phyloP scores from a whole-genome alignment of 2,329 filamentous ascomycete species.

The Aureobasidium subglaciale region DNA sequence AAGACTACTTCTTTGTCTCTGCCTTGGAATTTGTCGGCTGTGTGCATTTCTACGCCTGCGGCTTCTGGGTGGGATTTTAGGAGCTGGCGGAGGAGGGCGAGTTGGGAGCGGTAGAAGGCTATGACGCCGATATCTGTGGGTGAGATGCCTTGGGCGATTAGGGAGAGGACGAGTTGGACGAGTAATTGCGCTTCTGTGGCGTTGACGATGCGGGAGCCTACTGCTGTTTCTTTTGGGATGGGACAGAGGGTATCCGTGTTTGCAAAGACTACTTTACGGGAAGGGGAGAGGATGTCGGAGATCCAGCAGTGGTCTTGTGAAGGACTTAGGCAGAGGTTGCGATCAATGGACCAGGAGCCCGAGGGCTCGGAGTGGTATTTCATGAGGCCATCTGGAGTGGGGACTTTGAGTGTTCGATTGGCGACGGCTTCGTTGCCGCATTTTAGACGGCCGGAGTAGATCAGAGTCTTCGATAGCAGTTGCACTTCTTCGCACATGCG shows the following conservation, averaged over 20 bases:
- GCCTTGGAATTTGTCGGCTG: slow-evolving; percentile 93
- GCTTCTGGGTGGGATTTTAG: slow-evolving; percentile 42
- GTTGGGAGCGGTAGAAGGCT: slow-evolving; percentile 91
- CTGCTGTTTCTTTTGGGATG: slow-evolving; percentile 60
- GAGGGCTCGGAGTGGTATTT: slow-evolving; percentile 25
- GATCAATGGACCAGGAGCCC: neutral
- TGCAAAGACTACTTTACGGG: slow-evolving; percentile 72
- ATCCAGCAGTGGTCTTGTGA: slow-evolving; percentile 62
- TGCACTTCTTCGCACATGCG: slow-evolving; percentile 98
- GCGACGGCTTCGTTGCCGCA: slow-evolving; percentile 78
- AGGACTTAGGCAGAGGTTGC: slow-evolving; percentile 49
- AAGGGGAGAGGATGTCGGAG: slow-evolving; percentile 59
- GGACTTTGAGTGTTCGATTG: slow-evolving; percentile 59
- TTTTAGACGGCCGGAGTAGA: slow-evolving; percentile 84
- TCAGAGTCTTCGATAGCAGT: slow-evolving; percentile 84
- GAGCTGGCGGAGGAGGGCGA: slow-evolving; percentile 70
- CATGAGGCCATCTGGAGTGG: slow-evolving; percentile 35
- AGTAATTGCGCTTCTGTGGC: slow-evolving; percentile 71
- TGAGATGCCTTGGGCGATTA: slow-evolving; percentile 69
- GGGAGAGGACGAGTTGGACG: slow-evolving; percentile 69
- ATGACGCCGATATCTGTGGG: slow-evolving; percentile 82
- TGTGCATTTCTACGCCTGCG: slow-evolving; percentile 79
- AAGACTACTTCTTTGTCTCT: slow-evolving; percentile 91
- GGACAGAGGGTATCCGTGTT: slow-evolving; percentile 74
- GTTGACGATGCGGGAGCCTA: slow-evolving; percentile 84